Conservation (phyloP, 2,329 filamentous ascomycete genomes). For the Diaporthe destruens region DNA sequence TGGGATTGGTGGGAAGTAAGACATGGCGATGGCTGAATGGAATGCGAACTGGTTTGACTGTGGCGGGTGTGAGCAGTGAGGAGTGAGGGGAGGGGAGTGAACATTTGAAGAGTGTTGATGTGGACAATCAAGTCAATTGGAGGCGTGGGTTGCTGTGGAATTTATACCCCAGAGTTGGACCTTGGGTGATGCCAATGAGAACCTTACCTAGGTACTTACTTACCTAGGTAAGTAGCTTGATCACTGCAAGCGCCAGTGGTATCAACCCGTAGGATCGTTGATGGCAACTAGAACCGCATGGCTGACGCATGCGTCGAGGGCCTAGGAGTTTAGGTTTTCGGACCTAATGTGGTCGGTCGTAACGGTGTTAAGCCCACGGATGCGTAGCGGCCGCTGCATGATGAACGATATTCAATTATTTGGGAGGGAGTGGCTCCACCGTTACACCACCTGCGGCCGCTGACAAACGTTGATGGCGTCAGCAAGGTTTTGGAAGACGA, state of each 20-base stretch:
- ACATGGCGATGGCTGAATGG: constrained; percentile 42
- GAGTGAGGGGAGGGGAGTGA: not conserved
- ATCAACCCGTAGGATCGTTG: too few species aligned
- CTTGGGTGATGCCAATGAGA: not conserved
- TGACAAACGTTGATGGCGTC: not conserved
- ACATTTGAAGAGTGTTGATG: not conserved
- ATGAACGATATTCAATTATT: not conserved
- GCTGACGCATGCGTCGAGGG: too few species aligned
- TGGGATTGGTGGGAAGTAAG: constrained; percentile 54
- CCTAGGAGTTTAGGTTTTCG: too few species aligned
- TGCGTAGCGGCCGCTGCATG: not conserved
- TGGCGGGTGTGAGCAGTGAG: not conserved
- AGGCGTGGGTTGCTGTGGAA: not conserved
- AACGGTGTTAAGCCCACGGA: constrained; percentile 8
- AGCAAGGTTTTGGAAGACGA: not conserved
- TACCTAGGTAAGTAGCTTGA: too few species aligned
- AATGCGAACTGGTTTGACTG: not conserved
- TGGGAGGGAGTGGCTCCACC: not conserved
- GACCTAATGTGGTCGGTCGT: not conserved
- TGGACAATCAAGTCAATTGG: not conserved
- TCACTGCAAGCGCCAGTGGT: too few species aligned
- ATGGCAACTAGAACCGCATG: too few species aligned
- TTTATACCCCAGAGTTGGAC: constrained; percentile 1
- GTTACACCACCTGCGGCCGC: not conserved
- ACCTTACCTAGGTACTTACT: too few species aligned